A percentile compares a stretch with the other conserved stretches of the same genome.
Conservation (phyloP, 2,329 filamentous ascomycete species). For the Corinectria fuckeliana region DNA sequence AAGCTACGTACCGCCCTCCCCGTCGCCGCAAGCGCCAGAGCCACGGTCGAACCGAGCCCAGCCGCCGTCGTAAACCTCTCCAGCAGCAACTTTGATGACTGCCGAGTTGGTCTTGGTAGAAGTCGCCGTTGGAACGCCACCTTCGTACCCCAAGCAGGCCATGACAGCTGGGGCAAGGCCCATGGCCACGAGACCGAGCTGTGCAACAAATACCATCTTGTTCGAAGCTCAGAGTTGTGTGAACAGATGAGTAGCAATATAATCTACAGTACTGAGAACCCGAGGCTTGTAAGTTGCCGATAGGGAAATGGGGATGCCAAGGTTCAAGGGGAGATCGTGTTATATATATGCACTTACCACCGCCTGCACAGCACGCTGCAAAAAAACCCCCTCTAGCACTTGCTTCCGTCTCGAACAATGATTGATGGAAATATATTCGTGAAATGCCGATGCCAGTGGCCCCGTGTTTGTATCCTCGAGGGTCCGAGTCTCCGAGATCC, state of each 20-base stretch:
- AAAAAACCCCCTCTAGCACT: too few species aligned
- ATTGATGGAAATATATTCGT: neutral
- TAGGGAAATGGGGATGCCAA: neutral
- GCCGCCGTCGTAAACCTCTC: constrained; percentile 38
- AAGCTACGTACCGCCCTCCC: constrained; percentile 45
- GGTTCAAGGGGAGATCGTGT: neutral
- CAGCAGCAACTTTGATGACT: constrained; percentile 37
- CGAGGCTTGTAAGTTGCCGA: too few species aligned
- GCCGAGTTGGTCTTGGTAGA: constrained; percentile 30
- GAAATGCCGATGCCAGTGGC: too few species aligned
- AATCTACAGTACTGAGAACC: neutral
- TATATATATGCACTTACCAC: neutral
- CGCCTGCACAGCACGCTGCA: too few species aligned
- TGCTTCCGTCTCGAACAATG: neutral
- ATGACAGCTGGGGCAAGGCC: constrained; percentile 39
- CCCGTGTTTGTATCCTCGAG: neutral
- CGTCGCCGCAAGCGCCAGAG: constrained; percentile 43
- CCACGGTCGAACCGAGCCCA: constrained; percentile 44
- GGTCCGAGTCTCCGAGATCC: neutral
- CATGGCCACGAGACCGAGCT: constrained; percentile 13
- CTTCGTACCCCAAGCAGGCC: constrained; percentile 29
- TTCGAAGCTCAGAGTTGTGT: neutral
- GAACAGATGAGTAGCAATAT: too few species aligned
- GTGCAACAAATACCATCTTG: neutral
- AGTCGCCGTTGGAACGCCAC: constrained; percentile 35